Evolutionary conservation across 1,284 basidiomycete genomes (phyloP), one percentile per base, ranked within the genome.

Genomic region (Coniferiporia sulphurascens): DNA sequence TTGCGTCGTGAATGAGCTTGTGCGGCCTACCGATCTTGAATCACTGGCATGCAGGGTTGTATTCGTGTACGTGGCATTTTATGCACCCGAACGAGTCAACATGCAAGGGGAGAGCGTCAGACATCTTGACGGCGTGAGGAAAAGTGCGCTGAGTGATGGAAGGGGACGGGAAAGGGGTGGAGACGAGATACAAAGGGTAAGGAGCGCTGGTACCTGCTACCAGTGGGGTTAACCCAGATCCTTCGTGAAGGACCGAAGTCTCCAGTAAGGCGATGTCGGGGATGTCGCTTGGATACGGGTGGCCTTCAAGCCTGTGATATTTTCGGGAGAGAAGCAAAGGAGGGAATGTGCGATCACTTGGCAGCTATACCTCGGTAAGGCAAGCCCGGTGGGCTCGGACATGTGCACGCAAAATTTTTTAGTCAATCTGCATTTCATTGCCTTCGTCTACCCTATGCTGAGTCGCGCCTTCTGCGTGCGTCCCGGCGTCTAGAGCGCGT

Each of bases 401-500:
- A 15, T 41, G 9, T 15, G 38, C 38, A 19, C 45, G 43, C n/a
- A 45, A 45, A 12, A 44, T 53, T 22, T 36, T 38, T 43, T 51
- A 62, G 52, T 62, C 60, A 52, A 55, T 36, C 35, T 36, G 52
- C 60, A 62, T 62, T 44, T 62, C 60, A 49, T 55, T 32, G 34
- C 58, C 60, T 13, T 61, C 60, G 15, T 62, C 60, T 50, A 44
- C 48, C 6, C 55, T 52, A 34, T 56, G 59, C 19, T 58, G 46
- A 22, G 41, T 15, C 19, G 56, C 52, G 19, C 52, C 52, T 27
- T 21, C 49, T 17, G 59, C 50, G 38, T 35, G 51, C 22, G 32
- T 32, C 22, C 60, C 56, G 17, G 22, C 67, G 19, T 71, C 77
- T 63, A 81, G 73, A 10, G 78, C 71, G 62, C 73, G 71, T 54